These are phyloP conservation scores for Teunomyces funiuensis DNA, from an alignment of 805 yeast genomes.

Conservation along the genomic window DNA sequence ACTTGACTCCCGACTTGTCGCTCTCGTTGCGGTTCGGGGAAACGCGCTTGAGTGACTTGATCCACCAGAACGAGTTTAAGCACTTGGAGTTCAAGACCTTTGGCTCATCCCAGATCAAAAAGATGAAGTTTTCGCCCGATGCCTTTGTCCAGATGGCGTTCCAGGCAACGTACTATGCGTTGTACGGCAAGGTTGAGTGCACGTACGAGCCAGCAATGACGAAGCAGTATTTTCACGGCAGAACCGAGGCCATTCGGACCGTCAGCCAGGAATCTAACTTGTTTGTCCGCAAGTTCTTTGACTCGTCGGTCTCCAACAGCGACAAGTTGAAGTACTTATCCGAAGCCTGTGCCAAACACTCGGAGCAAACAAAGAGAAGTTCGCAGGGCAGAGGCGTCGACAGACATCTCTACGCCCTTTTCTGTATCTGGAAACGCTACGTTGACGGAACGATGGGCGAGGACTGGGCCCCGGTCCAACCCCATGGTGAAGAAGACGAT, in stretches of 20 bases:
- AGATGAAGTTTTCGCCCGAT: constrained; percentile 87
- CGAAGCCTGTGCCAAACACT: constrained; percentile 71
- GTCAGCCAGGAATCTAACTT: constrained; percentile 78
- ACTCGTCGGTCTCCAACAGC: constrained; percentile 53
- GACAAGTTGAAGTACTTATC: constrained; percentile 61
- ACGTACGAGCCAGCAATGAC: constrained; percentile 98
- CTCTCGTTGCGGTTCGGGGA: constrained; percentile 86
- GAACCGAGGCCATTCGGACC: constrained; percentile 89
- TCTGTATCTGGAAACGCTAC: constrained; percentile 81
- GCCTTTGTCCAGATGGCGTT: constrained; percentile 93
- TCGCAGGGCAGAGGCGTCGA: constrained; percentile 87
- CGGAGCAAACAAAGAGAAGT: constrained; percentile 64
- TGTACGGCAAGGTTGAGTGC: constrained; percentile 90
- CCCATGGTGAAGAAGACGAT: constrained; percentile 17
- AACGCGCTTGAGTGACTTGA: constrained; percentile 81
- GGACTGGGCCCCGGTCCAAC: constrained; percentile 9
- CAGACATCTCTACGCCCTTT: constrained; percentile 83
- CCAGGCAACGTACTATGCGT: constrained; percentile 88
- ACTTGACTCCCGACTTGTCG: constrained; percentile 69
- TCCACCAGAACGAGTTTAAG: constrained; percentile 84
- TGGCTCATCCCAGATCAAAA: constrained; percentile 78
- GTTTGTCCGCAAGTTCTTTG: constrained; percentile 84
- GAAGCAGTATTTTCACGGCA: constrained; percentile 78
- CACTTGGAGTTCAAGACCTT: constrained; percentile 70
- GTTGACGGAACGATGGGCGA: constrained; percentile 26